Conservation (phyloP, 2,329 filamentous ascomycete genomes). For the Alternaria brassicae region DNA sequence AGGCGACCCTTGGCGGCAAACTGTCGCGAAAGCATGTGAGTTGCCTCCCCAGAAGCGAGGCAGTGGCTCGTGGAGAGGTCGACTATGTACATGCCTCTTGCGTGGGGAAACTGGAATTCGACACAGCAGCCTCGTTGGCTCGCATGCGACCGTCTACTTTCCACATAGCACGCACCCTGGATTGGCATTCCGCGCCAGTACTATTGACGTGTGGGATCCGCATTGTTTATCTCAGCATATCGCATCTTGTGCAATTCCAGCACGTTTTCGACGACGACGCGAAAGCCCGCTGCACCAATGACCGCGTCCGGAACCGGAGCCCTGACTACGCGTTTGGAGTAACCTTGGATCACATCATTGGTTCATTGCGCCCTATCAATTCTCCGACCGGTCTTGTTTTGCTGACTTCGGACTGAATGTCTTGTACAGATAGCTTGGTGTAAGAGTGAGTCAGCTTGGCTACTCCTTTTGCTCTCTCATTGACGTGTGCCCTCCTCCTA, state of each 20-base stretch:
- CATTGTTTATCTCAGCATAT: conserved; percentile 29
- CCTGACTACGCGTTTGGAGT: conserved; percentile 35
- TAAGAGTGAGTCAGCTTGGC: conserved; percentile 4
- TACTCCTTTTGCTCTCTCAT: conserved; percentile 6
- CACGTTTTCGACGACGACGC: conserved; percentile 24
- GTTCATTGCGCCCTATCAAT: conserved; percentile 26
- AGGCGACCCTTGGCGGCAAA: conserved; percentile 26
- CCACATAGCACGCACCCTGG: conserved; percentile 3
- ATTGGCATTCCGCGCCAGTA: conserved; percentile 1
- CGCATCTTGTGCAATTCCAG: conserved; percentile 26
- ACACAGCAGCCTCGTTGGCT: conserved; percentile 10
- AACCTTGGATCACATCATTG: conserved; percentile 21
- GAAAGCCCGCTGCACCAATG: conserved; percentile 28
- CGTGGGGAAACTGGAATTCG: conserved; percentile 31
- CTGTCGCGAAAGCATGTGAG: conserved; percentile 36
- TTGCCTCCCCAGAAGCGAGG: conserved; percentile 18
- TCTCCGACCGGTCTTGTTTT: conserved; percentile 9
- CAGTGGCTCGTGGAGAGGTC: conserved; percentile 30
- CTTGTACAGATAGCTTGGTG: conserved; percentile 6
- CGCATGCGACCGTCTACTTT: conserved; percentile 14
- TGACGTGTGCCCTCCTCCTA: conserved; percentile 4
- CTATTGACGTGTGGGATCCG: conserved; percentile 19
- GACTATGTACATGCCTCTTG: conserved; percentile 10
- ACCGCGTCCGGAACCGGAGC: conserved; percentile 38
- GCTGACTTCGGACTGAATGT: neutral